These are phyloP conservation scores for Lycium ferocissimum DNA, from an alignment of 257 asterid genomes.

Conservation along the genomic window DNA sequence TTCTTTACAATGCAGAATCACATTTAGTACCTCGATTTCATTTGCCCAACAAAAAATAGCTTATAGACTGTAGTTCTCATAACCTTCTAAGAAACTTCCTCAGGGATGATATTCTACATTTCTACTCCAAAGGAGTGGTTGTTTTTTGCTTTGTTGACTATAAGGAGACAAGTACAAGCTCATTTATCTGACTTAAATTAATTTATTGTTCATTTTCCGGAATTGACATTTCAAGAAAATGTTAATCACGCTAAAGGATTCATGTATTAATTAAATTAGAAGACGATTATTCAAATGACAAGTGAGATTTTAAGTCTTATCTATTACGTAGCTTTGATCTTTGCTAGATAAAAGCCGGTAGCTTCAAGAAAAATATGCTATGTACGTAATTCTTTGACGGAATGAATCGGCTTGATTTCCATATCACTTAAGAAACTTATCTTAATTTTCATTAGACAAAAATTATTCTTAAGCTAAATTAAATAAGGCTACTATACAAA, in stretches of 20 bases:
- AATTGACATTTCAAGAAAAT: constrained; percentile 22
- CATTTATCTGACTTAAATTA: constrained; percentile 5
- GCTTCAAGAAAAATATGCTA: neutral
- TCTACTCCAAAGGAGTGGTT: neutral
- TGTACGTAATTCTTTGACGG: neutral
- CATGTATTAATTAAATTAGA: neutral
- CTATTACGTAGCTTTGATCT: neutral
- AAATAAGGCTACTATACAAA: neutral
- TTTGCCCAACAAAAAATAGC: neutral
- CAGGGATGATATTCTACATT: constrained; percentile 1
- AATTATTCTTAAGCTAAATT: neutral
- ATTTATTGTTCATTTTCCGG: neutral
- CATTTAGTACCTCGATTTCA: no score
- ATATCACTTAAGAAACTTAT: neutral
- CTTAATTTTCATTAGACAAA: neutral
- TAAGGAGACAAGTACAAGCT: constrained; percentile 25
- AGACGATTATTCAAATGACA: neutral
- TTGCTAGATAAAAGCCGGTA: neutral
- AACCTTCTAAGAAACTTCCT: constrained; percentile 21
- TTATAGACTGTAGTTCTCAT: neutral
- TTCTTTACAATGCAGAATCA: neutral
- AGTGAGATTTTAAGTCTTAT: neutral
- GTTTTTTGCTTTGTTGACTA: constrained; percentile 21
- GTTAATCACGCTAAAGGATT: neutral
- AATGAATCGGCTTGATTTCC: neutral